Conservation (phyloP, 495 filamentous ascomycete species). For the Penicilliopsis zonata region DNA sequence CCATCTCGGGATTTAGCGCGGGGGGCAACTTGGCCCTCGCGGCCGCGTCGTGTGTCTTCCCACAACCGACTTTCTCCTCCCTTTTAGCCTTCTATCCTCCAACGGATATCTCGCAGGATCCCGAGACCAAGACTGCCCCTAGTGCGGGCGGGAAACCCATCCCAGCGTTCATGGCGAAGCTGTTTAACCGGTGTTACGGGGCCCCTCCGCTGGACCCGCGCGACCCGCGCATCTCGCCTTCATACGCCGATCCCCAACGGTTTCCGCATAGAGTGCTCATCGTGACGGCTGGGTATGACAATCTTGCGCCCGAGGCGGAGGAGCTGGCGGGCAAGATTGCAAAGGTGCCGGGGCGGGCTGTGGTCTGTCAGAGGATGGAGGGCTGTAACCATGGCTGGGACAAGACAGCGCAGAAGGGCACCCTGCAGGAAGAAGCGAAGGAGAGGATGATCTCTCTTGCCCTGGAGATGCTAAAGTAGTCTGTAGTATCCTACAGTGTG, state of each 20-base stretch:
- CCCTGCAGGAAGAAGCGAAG: conserved; percentile 17
- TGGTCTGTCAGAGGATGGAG: conserved; percentile 27
- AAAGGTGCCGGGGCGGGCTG: conserved; percentile 15
- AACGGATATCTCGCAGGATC: conserved; percentile 19
- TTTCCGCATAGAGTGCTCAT: conserved; percentile 30
- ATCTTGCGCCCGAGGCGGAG: conserved; percentile 28
- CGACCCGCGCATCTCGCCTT: conserved; percentile 36
- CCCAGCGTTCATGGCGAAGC: conserved; percentile 4
- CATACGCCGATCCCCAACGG: conserved; percentile 20
- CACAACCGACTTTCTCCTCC: conserved; percentile 25
- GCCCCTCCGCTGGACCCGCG: conserved; percentile 18
- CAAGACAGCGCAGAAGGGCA: conserved; percentile 14
- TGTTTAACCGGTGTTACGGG: conserved; percentile 12
- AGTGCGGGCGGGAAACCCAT: conserved; percentile 2
- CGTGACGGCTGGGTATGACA: conserved; percentile 31
- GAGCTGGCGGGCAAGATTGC: conserved; percentile 23
- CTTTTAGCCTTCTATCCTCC: conserved; percentile 31
- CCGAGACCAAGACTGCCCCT: conserved; percentile 7
- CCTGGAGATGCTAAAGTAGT: conserved; percentile 15
- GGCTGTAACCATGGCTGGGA: conserved; percentile 31
- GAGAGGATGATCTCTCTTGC: conserved; percentile 25
- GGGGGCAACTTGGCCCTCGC: conserved; percentile 33
- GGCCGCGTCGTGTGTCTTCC: conserved; percentile 23
- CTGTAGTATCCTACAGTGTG: too few species aligned
- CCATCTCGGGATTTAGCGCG: conserved; percentile 34